Evolutionary conservation across 768 basidiomycete species (phyloP), one percentile per base, ranked within the genome.

Genomic region (Tylopilus rubrobrunneus): DNA sequence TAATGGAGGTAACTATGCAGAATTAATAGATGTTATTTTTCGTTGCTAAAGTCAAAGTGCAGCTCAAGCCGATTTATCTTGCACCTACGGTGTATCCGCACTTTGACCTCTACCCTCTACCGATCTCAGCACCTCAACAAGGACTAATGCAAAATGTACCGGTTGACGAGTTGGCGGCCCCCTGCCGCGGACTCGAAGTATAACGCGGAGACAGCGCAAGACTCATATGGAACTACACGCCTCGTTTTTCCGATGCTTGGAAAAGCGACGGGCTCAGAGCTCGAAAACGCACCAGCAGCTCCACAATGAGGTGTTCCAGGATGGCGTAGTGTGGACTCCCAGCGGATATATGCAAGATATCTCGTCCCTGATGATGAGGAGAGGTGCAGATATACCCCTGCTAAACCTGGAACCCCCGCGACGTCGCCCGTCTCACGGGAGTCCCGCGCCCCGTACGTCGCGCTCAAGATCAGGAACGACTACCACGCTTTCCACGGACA

Each of bases 221-320:
- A 63, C 60, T 2, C 63, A 70, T 33, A 52, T 53, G 42, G 67
- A 65, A 27, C 41, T 67, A 19, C 62, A 57, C 31, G 28, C 37
- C 23, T 36, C 44, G 12, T 56, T 57, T 39, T 52, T 56, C 51
- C 58, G 34, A 23, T 41, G 7, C n/a, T 45, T 55, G 42, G 58
- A 41, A 34, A 63, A 57, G 31, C 51, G 17, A 36, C 57, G 29
- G 1, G 54, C 34, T 21, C 54, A 43, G 36, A 40, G 23, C 4
- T 27, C 70, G 58, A 75, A 67, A 53, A 68, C 66, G n/a, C 75
- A 76, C 45, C 36, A 49, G 17, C 65, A 72, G 15, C 67, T 75
- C 14, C 73, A 74, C 45, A 28, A 33, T 2, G 60, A 63, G 27
- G 67, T 75, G 6, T 75, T 73, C 36, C 61, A 60, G 25, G 55